Evolutionary conservation across 2,329 filamentous ascomycete genomes (phyloP).

Genomic region (Purpureocillium lavendulum): DNA sequence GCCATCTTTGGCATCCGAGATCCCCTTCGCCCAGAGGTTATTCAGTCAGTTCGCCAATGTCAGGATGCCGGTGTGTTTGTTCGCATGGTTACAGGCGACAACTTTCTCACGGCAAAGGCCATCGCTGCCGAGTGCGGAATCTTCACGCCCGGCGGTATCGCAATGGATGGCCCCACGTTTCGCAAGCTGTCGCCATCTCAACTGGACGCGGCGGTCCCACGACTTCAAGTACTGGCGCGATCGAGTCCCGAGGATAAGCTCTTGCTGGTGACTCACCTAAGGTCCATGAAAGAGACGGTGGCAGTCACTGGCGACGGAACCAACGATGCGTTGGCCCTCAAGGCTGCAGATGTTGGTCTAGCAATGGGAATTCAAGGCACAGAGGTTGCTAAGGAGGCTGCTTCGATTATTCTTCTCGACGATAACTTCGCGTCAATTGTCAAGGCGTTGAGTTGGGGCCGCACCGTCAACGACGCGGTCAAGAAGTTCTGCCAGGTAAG

Average conservation of each 20-base stretch:
- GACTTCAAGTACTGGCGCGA: conserved; percentile 59
- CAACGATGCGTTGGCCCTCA: conserved; percentile 58
- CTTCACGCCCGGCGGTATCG: conserved; percentile 54
- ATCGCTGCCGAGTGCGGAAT: conserved; percentile 34
- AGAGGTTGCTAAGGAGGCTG: conserved; percentile 59
- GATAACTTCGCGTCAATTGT: conserved; percentile 60
- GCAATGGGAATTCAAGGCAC: conserved; percentile 61
- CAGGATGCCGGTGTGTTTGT: conserved; percentile 58
- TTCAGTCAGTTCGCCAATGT: conserved; percentile 52
- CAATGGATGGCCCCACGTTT: conserved; percentile 49
- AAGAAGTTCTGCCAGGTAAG: conserved; percentile 53
- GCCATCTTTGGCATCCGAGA: conserved; percentile 57
- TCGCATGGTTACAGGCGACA: conserved; percentile 51
- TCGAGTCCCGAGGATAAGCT: conserved; percentile 65
- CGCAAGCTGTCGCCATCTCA: conserved; percentile 42
- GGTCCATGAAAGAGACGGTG: conserved; percentile 57
- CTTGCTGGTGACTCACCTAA: conserved; percentile 54
- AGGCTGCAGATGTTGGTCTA: conserved; percentile 59
- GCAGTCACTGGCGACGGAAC: conserved; percentile 60
- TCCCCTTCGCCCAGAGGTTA: conserved; percentile 54
- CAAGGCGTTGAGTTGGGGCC: conserved; percentile 53
- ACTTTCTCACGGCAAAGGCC: conserved; percentile 33
- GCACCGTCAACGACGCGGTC: conserved; percentile 55
- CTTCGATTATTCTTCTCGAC: conserved; percentile 56
- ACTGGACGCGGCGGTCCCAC: conserved; percentile 44